phyloP scores from a whole-genome alignment of 2,329 filamentous ascomycete species.

The Trichophaea hybrida region DNA sequence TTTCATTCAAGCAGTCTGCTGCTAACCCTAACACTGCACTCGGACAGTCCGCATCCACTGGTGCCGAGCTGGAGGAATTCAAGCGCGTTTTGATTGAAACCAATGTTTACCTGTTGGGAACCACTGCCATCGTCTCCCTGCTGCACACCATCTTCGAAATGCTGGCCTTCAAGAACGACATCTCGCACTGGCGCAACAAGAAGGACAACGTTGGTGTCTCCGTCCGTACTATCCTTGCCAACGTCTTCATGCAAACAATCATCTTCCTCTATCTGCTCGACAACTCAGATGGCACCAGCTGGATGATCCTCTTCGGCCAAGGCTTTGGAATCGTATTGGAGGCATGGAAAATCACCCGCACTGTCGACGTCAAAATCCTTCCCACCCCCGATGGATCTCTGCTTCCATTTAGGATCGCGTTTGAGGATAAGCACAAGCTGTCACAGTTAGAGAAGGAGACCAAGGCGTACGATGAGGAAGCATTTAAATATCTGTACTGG shows the following conservation, averaged over 20 bases:
- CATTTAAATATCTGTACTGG: conserved; percentile 94
- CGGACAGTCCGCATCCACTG: conserved; percentile 54
- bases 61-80: conserved; percentile 89
- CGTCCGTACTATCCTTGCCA: conserved; percentile 86
- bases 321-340: conserved; percentile 67
- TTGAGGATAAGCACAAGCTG: conserved; percentile 95
- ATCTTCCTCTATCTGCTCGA: conserved; percentile 96
- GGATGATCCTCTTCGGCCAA: conserved; percentile 96
- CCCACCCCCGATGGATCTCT: conserved; percentile 51
- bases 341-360: conserved; percentile 92
- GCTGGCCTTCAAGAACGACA: conserved; percentile 92
- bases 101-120: conserved; percentile 74
- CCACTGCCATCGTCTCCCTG: conserved; percentile 72
- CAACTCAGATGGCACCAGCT: conserved; percentile 93
- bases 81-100: conserved; percentile 91
- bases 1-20: conserved; percentile 72
- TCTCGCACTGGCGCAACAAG: conserved; percentile 97
- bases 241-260: conserved; percentile 91
- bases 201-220: conserved; percentile 97
- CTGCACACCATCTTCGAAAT: conserved; percentile 92
- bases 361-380: conserved; percentile 74
- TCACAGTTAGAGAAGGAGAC: conserved; percentile 94
- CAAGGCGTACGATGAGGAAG: conserved; percentile 94
- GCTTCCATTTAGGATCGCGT: conserved; percentile 64
- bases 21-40: conserved; percentile 50